Evolutionary conservation across 176 grass and related monocot genomes (phyloP).

Genomic region (Triticum timopheevii): DNA sequence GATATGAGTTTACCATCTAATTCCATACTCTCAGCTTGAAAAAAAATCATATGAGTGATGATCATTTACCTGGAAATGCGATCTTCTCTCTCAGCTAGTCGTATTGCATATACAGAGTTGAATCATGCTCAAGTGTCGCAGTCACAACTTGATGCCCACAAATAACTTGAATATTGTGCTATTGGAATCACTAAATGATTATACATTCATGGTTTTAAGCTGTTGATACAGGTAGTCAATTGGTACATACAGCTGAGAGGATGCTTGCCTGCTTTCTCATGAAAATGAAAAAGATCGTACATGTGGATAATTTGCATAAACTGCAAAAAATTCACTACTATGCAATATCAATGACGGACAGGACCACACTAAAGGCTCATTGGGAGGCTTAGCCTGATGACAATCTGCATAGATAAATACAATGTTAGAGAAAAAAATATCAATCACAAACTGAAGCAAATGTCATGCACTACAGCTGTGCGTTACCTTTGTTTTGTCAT

Average conservation of each 20-base stretch:
- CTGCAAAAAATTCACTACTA: no score
- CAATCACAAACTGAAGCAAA: conserved; percentile 1
- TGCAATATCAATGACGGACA: not conserved
- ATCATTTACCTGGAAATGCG: not conserved
- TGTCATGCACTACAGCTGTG: not conserved
- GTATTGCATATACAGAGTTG: not conserved
- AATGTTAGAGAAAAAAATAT: no score
- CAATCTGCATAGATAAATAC: conserved; percentile 39
- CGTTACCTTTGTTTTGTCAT: conserved; percentile 76
- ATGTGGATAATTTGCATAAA: not conserved
- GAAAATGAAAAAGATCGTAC: not conserved
- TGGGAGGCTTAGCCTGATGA: conserved; percentile 23
- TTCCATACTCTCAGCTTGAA: not conserved
- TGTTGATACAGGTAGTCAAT: not conserved
- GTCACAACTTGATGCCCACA: not conserved
- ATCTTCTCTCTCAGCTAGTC: not conserved
- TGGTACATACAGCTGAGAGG: not conserved
- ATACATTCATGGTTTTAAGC: not conserved
- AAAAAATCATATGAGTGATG: not conserved
- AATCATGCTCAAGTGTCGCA: not conserved
- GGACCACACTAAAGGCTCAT: not conserved
- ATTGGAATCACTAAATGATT: not conserved
- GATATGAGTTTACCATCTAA: not conserved
- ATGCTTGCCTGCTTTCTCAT: not conserved
- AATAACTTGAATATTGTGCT: not conserved